These are phyloP conservation scores for Ustilago tritici DNA, from an alignment of 1,284 basidiomycete genomes.

Conservation along the genomic window DNA sequence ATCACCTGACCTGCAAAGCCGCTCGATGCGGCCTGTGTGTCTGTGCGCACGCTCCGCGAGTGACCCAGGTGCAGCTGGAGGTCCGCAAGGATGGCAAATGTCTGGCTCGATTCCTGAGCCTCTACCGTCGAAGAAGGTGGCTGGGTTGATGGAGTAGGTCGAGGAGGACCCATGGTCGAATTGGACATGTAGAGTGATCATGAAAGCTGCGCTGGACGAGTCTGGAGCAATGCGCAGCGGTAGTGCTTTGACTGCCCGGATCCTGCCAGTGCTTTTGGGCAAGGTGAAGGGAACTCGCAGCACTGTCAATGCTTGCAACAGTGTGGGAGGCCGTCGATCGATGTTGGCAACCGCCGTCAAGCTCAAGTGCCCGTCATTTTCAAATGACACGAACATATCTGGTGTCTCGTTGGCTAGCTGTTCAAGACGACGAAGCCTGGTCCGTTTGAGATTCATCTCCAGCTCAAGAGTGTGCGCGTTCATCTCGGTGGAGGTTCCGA, in stretches of 20 bases:
- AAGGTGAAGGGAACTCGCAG: slow-evolving; percentile 35
- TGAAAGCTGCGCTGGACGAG: slow-evolving; percentile 32
- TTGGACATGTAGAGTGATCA: slow-evolving; percentile 30
- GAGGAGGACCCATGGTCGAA: slow-evolving; percentile 15
- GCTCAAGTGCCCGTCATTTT: slow-evolving; percentile 32
- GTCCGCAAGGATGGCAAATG: slow-evolving; percentile 32
- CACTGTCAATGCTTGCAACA: slow-evolving; percentile 52
- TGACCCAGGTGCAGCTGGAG: slow-evolving; percentile 1
- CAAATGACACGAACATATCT: slow-evolving; percentile 52
- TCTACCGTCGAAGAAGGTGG: slow-evolving; percentile 55
- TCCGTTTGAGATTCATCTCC: slow-evolving; percentile 46
- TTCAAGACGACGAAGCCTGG: slow-evolving; percentile 47
- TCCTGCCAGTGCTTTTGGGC: slow-evolving; percentile 3
- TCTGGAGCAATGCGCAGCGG: slow-evolving; percentile 28
- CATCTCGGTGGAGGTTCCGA: slow-evolving; percentile 22
- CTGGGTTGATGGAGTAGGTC: slow-evolving; percentile 44
- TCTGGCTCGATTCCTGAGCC: slow-evolving; percentile 41
- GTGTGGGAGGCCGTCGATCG: slow-evolving; percentile 56
- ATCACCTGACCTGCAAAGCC: slow-evolving; percentile 21
- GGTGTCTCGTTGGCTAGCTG: slow-evolving; percentile 56
- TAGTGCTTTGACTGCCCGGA: slow-evolving; percentile 15
- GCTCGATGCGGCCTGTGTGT: slow-evolving; percentile 26
- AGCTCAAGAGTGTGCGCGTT: slow-evolving; percentile 31
- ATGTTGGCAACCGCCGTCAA: slow-evolving; percentile 57
- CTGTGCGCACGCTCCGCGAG: neutral